These are phyloP conservation scores for Hyphodiscus hymeniophilus DNA, from an alignment of 495 filamentous ascomycete species.

Conservation along the genomic window DNA sequence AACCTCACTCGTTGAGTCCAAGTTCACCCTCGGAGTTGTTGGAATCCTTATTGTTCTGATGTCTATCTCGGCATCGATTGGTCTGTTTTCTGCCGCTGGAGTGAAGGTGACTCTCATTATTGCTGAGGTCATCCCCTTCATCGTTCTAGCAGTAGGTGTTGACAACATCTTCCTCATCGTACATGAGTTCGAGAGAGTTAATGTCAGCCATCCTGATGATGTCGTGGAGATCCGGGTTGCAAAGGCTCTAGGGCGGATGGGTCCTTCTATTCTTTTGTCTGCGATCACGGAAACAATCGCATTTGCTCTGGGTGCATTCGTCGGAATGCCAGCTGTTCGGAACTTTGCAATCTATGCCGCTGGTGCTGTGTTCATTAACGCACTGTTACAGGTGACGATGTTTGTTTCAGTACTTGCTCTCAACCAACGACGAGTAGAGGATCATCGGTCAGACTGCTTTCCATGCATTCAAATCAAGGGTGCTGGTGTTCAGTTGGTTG, in stretches of 20 bases:
- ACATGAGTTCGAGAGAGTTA: constrained; percentile 93
- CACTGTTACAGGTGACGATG: constrained; percentile 89
- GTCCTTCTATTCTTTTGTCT: constrained; percentile 92
- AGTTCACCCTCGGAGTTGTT: constrained; percentile 85
- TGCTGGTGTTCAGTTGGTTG: constrained; percentile 40
- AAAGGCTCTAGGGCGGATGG: constrained; percentile 84
- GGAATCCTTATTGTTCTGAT: constrained; percentile 94
- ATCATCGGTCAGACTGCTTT: constrained; percentile 83
- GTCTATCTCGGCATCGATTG: constrained; percentile 92
- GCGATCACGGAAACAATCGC: constrained; percentile 88
- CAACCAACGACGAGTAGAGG: constrained; percentile 83
- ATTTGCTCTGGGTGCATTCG: constrained; percentile 85
- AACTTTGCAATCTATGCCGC: constrained; percentile 97
- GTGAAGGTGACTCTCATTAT: constrained; percentile 95
- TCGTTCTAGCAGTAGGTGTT: constrained; percentile 91
- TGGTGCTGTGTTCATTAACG: constrained; percentile 94
- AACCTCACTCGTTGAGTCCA: constrained; percentile 82
- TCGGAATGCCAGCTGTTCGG: constrained; percentile 93
- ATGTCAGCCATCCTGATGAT: constrained; percentile 79
- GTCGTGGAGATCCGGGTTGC: constrained; percentile 77
- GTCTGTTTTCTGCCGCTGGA: constrained; percentile 80
- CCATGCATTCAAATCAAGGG: constrained; percentile 74
- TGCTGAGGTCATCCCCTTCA: constrained; percentile 95
- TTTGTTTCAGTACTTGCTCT: constrained; percentile 86
- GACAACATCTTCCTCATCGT: constrained; percentile 99